Percentiles rank a stretch among this genome's conserved stretches.
Conservation (phyloP, 768 basidiomycete species). For the Pluteus cervinus region DNA sequence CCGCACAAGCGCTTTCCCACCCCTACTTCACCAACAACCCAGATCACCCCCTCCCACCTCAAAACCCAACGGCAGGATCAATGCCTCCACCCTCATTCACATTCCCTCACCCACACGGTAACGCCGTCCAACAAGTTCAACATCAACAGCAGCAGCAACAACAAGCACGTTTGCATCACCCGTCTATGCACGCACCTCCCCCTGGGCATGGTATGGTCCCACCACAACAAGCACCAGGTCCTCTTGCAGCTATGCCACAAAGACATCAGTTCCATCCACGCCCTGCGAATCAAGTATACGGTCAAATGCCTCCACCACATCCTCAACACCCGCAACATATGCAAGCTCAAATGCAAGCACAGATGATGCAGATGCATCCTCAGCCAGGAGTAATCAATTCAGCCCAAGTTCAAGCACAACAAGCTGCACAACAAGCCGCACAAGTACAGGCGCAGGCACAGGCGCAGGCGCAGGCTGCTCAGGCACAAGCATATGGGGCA, state of each 20-base stretch:
- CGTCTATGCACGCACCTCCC: conserved; percentile 4
- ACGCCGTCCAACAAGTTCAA: conserved; percentile 46
- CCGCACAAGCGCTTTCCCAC: conserved; percentile 86
- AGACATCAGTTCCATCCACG: too few relatives aligned
- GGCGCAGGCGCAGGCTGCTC: too few relatives aligned
- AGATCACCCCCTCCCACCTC: conserved; percentile 34
- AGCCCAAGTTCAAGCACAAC: conserved; percentile 7
- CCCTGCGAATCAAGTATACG: too few relatives aligned
- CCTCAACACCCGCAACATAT: conserved; percentile 18
- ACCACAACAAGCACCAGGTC: conserved; percentile 5
- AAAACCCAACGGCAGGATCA: conserved; percentile 42
- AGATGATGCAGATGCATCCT: too few relatives aligned
- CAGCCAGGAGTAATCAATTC: too few relatives aligned
- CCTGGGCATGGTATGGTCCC: too few relatives aligned
- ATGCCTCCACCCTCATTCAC: conserved; percentile 68
- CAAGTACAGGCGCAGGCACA: conserved; percentile 1
- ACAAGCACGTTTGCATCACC: conserved; percentile 25
- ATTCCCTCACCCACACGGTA: conserved; percentile 58
- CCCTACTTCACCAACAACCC: conserved; percentile 77
- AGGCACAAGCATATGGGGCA: too few relatives aligned
- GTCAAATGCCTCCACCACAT: conserved; percentile 24
- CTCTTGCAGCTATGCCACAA: conserved; percentile 5
- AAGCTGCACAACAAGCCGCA: conserved; percentile 5
- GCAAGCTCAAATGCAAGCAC: conserved; percentile 10
- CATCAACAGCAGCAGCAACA: conserved; percentile 29